phyloP scores from a whole-genome alignment of 441 rosid genomes.

The Adansonia grandidieri region DNA sequence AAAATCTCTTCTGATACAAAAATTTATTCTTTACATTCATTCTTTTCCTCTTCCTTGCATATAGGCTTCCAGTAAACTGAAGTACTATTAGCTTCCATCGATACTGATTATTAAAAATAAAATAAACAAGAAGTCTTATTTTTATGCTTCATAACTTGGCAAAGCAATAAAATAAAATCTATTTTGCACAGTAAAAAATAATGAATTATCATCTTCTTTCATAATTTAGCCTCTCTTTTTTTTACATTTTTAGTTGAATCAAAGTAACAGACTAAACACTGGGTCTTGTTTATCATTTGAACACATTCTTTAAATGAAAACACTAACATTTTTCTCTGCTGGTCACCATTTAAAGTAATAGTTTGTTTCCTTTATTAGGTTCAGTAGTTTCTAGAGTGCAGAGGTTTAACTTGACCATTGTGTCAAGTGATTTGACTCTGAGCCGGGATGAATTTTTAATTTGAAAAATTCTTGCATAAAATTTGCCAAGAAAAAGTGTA shows the following conservation, averaged over 20 bases:
- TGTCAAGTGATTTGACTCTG: background rate
- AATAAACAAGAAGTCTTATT: background rate
- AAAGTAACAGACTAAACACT: background rate
- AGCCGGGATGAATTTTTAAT: background rate
- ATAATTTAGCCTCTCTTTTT: background rate
- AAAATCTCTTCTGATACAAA: background rate
- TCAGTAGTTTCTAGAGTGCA: background rate
- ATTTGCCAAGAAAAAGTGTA: background rate
- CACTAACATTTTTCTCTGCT: background rate
- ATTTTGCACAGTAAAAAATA: background rate
- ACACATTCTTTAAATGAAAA: background rate
- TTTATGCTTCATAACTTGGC: background rate
- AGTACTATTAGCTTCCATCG: background rate
- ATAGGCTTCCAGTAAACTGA: background rate
- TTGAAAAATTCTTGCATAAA: background rate
- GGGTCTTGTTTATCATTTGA: background rate
- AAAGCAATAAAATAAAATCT: background rate
- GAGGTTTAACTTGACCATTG: background rate
- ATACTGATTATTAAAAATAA: background rate
- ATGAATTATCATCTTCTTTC: background rate
- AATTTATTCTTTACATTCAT: background rate
- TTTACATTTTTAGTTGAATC: background rate
- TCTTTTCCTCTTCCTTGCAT: background rate
- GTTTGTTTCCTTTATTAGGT: background rate
- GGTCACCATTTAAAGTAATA: background rate